Evolutionary conservation across 495 filamentous ascomycete genomes (phyloP).

Genomic region (Podospora pseudocomata): DNA sequence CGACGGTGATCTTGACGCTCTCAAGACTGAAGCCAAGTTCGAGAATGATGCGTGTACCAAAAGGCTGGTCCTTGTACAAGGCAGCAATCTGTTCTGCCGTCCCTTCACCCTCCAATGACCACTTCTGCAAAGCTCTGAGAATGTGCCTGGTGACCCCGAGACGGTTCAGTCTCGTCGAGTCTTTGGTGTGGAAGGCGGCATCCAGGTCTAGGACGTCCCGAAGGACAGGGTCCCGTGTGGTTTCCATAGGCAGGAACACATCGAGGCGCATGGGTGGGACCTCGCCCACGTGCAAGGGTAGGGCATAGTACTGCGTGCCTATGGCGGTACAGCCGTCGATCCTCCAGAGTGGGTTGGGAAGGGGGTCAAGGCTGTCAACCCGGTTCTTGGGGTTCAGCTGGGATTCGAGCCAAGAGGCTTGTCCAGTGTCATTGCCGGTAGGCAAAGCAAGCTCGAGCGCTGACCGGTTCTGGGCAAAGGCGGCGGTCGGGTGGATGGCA

Average conservation of each 20-base stretch:
- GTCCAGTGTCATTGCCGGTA: not conserved
- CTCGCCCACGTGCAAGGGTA: conserved; percentile 40
- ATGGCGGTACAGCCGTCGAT: conserved; percentile 49
- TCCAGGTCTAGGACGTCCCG: conserved; percentile 43
- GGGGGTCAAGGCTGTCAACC: conserved; percentile 46
- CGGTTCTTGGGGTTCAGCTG: conserved; percentile 51
- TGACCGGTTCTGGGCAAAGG: conserved; percentile 29
- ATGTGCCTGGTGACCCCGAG: conserved; percentile 44
- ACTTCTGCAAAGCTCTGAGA: conserved; percentile 41
- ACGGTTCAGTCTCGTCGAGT: conserved; percentile 34
- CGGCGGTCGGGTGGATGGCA: conserved; percentile 49
- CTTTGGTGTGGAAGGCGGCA: conserved; percentile 48
- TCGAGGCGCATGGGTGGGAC: conserved; percentile 47
- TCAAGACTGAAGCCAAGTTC: conserved; percentile 38
- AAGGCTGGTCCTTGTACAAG: conserved; percentile 37
- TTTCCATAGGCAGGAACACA: conserved; percentile 45
- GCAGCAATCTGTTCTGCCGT: conserved; percentile 9
- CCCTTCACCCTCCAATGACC: conserved; percentile 28
- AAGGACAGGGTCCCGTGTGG: conserved; percentile 27
- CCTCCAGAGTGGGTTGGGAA: conserved; percentile 40
- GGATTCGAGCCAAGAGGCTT: conserved; percentile 35
- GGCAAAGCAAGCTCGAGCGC: conserved; percentile 2
- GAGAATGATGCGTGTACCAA: conserved; percentile 47
- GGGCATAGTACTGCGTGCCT: conserved; percentile 47
- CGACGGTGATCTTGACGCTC: conserved; percentile 37